Conservation (phyloP, 306 rosid species). For the Vigna unguiculata region DNA sequence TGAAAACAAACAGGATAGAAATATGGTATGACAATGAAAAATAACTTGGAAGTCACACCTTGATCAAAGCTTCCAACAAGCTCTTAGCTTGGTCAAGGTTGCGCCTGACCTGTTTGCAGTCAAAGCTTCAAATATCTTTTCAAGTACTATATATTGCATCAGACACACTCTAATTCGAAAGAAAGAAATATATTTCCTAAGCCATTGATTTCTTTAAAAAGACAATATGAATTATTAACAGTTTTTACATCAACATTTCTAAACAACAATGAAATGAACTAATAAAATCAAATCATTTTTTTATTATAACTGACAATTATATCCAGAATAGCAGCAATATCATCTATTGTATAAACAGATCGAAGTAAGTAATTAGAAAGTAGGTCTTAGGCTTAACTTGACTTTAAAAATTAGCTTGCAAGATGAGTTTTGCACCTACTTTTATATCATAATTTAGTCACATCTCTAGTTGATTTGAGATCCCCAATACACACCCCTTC, state of each 20-base stretch:
- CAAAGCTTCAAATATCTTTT: constrained; percentile 31
- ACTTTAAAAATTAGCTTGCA: no score
- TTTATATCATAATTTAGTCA: no score
- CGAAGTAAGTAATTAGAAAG: not conserved
- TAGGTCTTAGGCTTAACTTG: no score
- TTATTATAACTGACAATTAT: constrained; percentile 6
- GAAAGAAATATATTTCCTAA: not conserved
- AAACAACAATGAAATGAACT: constrained; percentile 8
- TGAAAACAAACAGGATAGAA: constrained; percentile 32
- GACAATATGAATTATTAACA: constrained; percentile 20
- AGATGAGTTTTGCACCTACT: no score
- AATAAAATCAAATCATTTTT: constrained; percentile 19
- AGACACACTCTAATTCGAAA: constrained; percentile 27
- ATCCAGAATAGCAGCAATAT: constrained; percentile 14
- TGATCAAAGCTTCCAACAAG: constrained; percentile 84
- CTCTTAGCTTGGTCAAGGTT: constrained; percentile 98
- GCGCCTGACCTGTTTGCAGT: constrained; percentile 80
- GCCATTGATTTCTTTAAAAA: constrained; percentile 18
- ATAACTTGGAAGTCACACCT: constrained; percentile 58
- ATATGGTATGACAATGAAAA: constrained; percentile 23
- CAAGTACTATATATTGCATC: constrained; percentile 15
- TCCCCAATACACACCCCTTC: no score
- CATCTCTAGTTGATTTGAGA: no score
- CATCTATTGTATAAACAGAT: constrained; percentile 15
- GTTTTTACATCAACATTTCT: not conserved